These are phyloP conservation scores for Fagopyrum tataricum DNA, from an alignment of 148 eudicot genomes.

Conservation along the genomic window DNA sequence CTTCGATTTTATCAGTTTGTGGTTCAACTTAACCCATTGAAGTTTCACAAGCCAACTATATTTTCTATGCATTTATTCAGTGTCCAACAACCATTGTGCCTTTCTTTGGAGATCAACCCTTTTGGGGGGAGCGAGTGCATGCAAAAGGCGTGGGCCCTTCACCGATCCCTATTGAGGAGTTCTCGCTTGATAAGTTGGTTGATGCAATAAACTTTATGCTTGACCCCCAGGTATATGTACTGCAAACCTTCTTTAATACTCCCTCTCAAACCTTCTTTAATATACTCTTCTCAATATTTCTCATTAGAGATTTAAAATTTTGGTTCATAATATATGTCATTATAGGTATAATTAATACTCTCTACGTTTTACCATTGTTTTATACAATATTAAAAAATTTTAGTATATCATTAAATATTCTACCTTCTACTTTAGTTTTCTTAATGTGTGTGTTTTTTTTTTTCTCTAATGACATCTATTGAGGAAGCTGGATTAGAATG, in stretches of 20 bases:
- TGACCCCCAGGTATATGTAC: slow-evolving; percentile 43
- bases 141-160: slow-evolving; percentile 81
- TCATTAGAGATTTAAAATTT: no score
- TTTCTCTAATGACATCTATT: no score
- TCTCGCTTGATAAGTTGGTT: slow-evolving; percentile 49
- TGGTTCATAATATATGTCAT: no score
- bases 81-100: slow-evolving; percentile 93
- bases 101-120: slow-evolving; percentile 94
- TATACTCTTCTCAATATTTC: no score
- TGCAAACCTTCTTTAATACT: neutral
- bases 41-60: neutral
- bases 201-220: slow-evolving; percentile 66
- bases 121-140: slow-evolving; percentile 89
- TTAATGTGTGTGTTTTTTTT: no score
- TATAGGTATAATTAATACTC: no score
- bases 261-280: no score
- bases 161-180: slow-evolving; percentile 73
- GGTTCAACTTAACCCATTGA: no score
- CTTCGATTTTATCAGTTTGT: neutral
- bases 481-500: no score
- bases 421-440: neutral
- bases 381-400: no score
- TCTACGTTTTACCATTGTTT: no score
- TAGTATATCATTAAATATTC: no score
- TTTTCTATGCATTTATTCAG: slow-evolving; percentile 25